Evolutionary conservation across 2,329 filamentous ascomycete genomes (phyloP).

Genomic region (Fusarium verrucosum): DNA sequence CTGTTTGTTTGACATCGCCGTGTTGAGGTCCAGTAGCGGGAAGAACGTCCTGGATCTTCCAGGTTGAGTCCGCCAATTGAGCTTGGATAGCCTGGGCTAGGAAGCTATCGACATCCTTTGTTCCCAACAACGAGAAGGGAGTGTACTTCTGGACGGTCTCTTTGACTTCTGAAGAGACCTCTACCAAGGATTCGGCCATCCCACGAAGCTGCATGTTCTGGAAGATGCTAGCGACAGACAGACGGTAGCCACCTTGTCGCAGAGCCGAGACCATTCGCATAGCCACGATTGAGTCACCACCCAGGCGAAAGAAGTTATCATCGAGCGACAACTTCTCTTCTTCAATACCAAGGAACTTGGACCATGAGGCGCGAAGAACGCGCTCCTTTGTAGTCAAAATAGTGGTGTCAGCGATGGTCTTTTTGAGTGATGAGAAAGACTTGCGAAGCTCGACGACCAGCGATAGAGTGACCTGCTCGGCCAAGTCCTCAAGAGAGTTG

Average conservation of each 20-base stretch:
- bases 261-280: slow-evolving; percentile 44
- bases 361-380: slow-evolving; percentile 32
- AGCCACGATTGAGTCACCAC: slow-evolving; percentile 41
- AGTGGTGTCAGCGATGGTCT: slow-evolving; percentile 25
- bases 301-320: slow-evolving; percentile 45
- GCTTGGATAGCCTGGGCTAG: slow-evolving; percentile 23
- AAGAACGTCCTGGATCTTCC: slow-evolving; percentile 38
- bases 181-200: slow-evolving; percentile 35
- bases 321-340: slow-evolving; percentile 39
- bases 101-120: slow-evolving; percentile 30
- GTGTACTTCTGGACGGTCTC: slow-evolving; percentile 22
- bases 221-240: slow-evolving; percentile 44
- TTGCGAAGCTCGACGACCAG: slow-evolving; percentile 33
- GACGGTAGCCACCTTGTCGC: slow-evolving; percentile 34
- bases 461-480: slow-evolving; percentile 16
- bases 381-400: slow-evolving; percentile 36
- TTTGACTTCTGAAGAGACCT: slow-evolving; percentile 4
- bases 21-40: slow-evolving; percentile 37
- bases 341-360: slow-evolving; percentile 34
- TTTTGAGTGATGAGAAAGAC: slow-evolving; percentile 18
- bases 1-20: slow-evolving; percentile 36
- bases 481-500: background rate
- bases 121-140: slow-evolving; percentile 35
- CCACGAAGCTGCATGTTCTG: slow-evolving; percentile 42
- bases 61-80: slow-evolving; percentile 29